Base-by-base conservation (phyloP, 495 filamentous ascomycete genomes). In the Talaromyces adpressus region DNA sequence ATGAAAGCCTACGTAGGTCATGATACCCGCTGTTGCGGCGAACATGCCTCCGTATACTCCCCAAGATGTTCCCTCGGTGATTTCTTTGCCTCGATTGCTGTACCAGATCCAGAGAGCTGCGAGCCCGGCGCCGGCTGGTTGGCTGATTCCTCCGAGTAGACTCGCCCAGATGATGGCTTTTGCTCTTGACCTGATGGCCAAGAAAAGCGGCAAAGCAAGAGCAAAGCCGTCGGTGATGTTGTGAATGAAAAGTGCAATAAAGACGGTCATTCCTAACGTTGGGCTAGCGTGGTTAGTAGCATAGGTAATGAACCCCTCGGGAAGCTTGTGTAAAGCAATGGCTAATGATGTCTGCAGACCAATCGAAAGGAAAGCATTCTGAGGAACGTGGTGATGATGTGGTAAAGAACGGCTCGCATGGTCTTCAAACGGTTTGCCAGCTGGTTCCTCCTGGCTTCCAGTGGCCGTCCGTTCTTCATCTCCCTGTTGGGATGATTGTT, bases 241-340 rank as follows among this genome's bases (percentile, higher is more conserved):
- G 79, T 98, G 94, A 64, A 98, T 93, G 70, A 94, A 97, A 3
- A 98, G 84, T 1, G 94, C 94, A 67, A 98, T 82, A 78, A 98
- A 98, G 36, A 98, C 90, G 39, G 91, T 87, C 69, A 96, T 83
- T 12, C 95, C 94, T 2, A 98, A 86, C 1, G 79, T 77, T 0
- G 94, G 92, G 69, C 89, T 97, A 32, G 91, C 95, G 65, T 98
- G 95, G 74, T 98, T 98, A 12, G 94, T 97, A 8, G 94, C 93
- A 73, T 94, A 98, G 30, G 95, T 98, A 63, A 98, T 97, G 76
- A 98, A 98, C 29, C 94, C 94, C 75, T 98, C 94, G 4, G 95
- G 94, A 20, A 97, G 87, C 72, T 98, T 98, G 77, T 98, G 94
- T 1, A 98, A 77, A 8, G 94, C 91, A 69, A 98, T 98, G 51